These are phyloP conservation scores for Myriangium duriaei DNA, from an alignment of 2,329 filamentous ascomycete genomes.

Conservation along the genomic window DNA sequence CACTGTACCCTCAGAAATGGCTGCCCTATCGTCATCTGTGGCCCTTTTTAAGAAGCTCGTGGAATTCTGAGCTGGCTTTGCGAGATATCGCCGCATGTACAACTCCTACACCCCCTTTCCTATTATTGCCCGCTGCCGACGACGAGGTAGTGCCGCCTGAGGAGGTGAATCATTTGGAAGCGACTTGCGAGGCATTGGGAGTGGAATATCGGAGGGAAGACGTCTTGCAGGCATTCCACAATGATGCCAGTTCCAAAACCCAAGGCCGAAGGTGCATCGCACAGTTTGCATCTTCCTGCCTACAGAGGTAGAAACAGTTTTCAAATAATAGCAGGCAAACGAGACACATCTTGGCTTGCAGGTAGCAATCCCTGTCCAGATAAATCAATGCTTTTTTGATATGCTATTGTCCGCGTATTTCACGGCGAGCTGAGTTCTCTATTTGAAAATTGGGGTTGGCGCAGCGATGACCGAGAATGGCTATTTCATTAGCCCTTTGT, in stretches of 20 bases:
- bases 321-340: no score
- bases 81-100: slow-evolving; percentile 22
- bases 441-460: no score
- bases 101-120: slow-evolving; percentile 21
- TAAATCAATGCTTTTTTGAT: no score
- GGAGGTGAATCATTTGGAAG: slow-evolving; percentile 43
- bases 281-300: slow-evolving; percentile 17
- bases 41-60: slow-evolving; percentile 56
- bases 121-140: slow-evolving; percentile 43
- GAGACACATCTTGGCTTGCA: no score
- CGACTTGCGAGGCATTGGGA: slow-evolving; percentile 23
- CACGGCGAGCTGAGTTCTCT: no score
- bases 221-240: slow-evolving; percentile 38
- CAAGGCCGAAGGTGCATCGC: slow-evolving; percentile 31
- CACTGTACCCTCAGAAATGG: slow-evolving; percentile 68
- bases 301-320: no score
- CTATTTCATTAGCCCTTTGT: no score
- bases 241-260: slow-evolving; percentile 32
- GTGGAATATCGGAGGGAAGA: slow-evolving; percentile 27
- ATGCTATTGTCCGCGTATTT: no score
- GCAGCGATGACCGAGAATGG: no score
- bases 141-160: slow-evolving; percentile 48
- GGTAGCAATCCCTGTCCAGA: no score
- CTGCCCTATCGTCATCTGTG: slow-evolving; percentile 63
- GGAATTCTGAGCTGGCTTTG: slow-evolving; percentile 35